Conservation (phyloP, 306 rosid species). For the Sphenostylis stenocarpa region DNA sequence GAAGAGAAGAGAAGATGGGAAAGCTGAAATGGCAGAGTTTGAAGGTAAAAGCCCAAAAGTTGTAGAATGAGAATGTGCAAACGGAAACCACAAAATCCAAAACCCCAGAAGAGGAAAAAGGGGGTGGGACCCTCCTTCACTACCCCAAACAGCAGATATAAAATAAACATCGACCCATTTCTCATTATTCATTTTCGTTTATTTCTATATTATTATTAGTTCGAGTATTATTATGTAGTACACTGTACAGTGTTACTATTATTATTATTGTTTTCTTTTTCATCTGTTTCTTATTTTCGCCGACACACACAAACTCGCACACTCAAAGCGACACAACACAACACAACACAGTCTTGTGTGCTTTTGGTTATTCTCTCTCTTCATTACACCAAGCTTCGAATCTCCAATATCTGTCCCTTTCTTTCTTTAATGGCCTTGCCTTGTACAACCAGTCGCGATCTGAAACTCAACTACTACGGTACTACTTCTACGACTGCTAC, state of each 20-base stretch:
- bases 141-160: background rate
- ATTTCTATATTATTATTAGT: background rate
- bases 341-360: slow-evolving; percentile 6
- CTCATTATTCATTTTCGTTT: background rate
- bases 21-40: slow-evolving; percentile 26
- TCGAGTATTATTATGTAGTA: background rate
- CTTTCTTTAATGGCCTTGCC: slow-evolving; percentile 73
- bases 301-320: slow-evolving; percentile 52
- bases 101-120: slow-evolving; percentile 25
- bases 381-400: slow-evolving; percentile 77
- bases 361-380: slow-evolving; percentile 51
- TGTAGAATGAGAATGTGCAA: slow-evolving; percentile 26
- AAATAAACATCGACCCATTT: background rate
- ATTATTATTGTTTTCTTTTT: background rate
- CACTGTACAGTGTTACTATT: background rate
- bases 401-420: slow-evolving; percentile 57
- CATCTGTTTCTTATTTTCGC: slow-evolving; percentile 28
- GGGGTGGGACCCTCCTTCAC: slow-evolving; percentile 22
- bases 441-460: slow-evolving; percentile 53
- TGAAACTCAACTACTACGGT: slow-evolving; percentile 41
- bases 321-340: background rate
- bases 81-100: slow-evolving; percentile 31
- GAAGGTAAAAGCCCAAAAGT: slow-evolving; percentile 26
- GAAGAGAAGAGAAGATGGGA: background rate
- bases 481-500: background rate